Evolutionary conservation across 176 grass and related monocot genomes (phyloP).

Genomic region (Carex littledalei): DNA sequence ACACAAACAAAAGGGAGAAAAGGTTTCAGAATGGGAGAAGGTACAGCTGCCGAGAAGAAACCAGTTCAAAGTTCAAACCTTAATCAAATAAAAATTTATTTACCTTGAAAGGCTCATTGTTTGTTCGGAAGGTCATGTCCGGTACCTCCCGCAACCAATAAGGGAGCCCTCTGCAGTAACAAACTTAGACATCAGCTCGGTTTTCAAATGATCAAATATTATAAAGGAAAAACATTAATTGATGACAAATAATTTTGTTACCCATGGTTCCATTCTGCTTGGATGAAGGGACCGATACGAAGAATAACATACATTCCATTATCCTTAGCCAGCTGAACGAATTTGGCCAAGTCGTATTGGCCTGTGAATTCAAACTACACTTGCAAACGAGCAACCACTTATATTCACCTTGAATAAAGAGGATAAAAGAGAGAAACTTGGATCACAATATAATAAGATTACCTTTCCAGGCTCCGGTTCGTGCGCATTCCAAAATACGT

Average conservation of each 20-base stretch:
- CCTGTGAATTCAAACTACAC: constrained; percentile 77
- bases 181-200: constrained; percentile 11
- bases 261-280: constrained; percentile 94
- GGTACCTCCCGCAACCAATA: constrained; percentile 81
- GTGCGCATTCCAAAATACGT: constrained; percentile 88
- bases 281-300: constrained; percentile 70
- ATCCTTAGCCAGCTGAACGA: constrained; percentile 49
- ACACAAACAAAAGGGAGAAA: constrained; percentile 1
- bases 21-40: background rate
- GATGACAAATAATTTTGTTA: constrained; percentile 16
- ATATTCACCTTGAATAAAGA: background rate
- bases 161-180: constrained; percentile 51
- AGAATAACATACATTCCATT: constrained; percentile 50
- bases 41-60: background rate
- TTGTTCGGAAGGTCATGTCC: constrained; percentile 58
- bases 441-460: background rate
- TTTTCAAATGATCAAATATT: background rate
- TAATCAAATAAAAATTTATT: constrained; percentile 5
- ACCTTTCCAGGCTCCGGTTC: constrained; percentile 69
- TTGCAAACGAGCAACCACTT: background rate
- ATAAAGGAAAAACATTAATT: background rate
- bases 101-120: constrained; percentile 77
- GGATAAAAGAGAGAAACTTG: background rate
- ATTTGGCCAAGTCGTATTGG: constrained; percentile 49
- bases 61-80: background rate